Percentiles rank a stretch among this genome's conserved stretches.
Conservation (phyloP, 495 filamentous ascomycete genomes). For the Penicillium angulare region DNA sequence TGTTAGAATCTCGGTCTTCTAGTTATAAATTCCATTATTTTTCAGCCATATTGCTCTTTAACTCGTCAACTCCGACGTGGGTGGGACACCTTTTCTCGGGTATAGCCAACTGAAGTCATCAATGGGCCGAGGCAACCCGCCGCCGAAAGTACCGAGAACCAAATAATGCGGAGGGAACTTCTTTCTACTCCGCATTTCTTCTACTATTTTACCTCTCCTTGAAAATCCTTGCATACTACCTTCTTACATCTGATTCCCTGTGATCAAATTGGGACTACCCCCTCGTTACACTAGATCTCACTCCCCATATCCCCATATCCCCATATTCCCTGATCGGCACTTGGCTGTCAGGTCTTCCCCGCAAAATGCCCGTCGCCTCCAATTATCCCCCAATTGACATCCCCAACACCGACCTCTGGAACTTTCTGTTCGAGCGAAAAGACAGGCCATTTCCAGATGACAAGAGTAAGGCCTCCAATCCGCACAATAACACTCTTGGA, state of each 20-base stretch:
- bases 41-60: no score
- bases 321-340: constrained; percentile 14
- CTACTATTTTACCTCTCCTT: background rate
- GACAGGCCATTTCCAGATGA: constrained; percentile 63
- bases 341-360: constrained; percentile 15
- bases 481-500: background rate
- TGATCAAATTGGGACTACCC: background rate
- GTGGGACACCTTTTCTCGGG: background rate
- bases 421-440: constrained; percentile 76
- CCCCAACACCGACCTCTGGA: constrained; percentile 63
- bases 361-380: constrained; percentile 44
- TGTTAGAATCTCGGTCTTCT: no score
- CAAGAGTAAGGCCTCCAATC: constrained; percentile 28
- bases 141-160: constrained; percentile 8
- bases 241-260: no score
- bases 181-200: background rate
- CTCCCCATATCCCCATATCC: no score
- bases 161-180: constrained; percentile 10
- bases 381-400: constrained; percentile 37
- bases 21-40: no score
- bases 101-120: background rate
- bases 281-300: background rate
- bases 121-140: constrained; percentile 19
- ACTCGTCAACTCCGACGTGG: no score
- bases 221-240: no score